Base-by-base conservation (phyloP, 306 rosid genomes). In the Vicia sativa region DNA sequence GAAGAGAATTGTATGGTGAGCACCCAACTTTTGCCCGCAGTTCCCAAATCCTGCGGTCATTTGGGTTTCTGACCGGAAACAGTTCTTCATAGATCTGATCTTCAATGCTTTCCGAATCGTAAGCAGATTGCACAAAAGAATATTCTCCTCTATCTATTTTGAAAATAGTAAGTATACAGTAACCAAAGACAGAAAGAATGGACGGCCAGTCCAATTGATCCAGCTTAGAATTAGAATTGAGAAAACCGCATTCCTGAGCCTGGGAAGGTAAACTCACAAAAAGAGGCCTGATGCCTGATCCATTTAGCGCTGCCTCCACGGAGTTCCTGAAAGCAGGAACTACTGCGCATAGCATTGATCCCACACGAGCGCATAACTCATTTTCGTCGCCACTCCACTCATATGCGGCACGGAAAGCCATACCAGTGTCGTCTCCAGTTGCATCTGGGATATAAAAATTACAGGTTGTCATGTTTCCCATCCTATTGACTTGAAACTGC, bases 251-350 rank as follows among this genome's bases (percentile, higher is more conserved):
- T 19, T 19, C 15, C 11, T 2, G 12, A 23, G 35, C 4, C 59
- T 23, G 59, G 3, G 59, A 53, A 2, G 35, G 59, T 53, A 53
- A 53, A 53, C 59, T 53, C 4, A 53, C 59, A 4, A 53, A 53
- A 11, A 8, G 9, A 53, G 35, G 35, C 35, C 4, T 53, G 1
- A 23, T 1, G 9, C 59, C 59, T 11, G 12, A 11, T 11, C 59
- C 35, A 1, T 53, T 2, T 0, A 53, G 15, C 2, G 15, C 34
- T 23, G 8, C 16, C 9, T 53, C 59, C 0, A 53, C 35, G 0
- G 59, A 5, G 35, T 23, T 23, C 11, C 35, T 53, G 16, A 53
- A 53, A 0, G 2, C 16, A 6, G 59, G 59, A 2, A 53, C 35
- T 7, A 53, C 59, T 0, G 59, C 11, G 1, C 59, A 53, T 53